Evolutionary conservation across 2,329 filamentous ascomycete species (phyloP).

Genomic region (Sclerotinia subarctica): DNA sequence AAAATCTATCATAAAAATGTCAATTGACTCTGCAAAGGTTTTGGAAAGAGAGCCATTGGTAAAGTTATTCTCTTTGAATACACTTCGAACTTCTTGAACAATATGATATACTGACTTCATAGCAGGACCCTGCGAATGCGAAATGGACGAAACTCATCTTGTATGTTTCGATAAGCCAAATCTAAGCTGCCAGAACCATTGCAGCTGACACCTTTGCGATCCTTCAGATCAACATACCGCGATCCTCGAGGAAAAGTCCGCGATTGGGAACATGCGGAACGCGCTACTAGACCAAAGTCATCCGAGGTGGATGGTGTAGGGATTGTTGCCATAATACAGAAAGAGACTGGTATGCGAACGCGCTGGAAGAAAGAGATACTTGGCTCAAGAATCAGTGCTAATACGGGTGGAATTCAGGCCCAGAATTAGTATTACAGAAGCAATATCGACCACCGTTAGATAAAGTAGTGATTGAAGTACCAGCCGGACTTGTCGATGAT

Average conservation of each 20-base stretch:
- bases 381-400: background rate
- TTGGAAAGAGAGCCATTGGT: slow-evolving; percentile 18
- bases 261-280: slow-evolving; percentile 70
- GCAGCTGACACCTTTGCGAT: slow-evolving; percentile 8
- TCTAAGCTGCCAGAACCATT: background rate
- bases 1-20: background rate
- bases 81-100: background rate
- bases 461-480: slow-evolving; percentile 59
- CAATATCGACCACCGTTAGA: slow-evolving; percentile 63
- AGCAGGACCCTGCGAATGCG: slow-evolving; percentile 44
- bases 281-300: slow-evolving; percentile 61
- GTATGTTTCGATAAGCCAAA: slow-evolving; percentile 39
- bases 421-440: slow-evolving; percentile 62
- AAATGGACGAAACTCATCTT: slow-evolving; percentile 59
- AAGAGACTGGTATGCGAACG: slow-evolving; percentile 43
- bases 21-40: slow-evolving; percentile 11
- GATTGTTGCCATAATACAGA: slow-evolving; percentile 66
- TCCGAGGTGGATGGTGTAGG: slow-evolving; percentile 69
- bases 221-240: slow-evolving; percentile 56
- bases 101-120: slow-evolving; percentile 3
- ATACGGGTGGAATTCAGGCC: slow-evolving; percentile 36
- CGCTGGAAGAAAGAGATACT: background rate
- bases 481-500: slow-evolving; percentile 61
- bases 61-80: background rate
- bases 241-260: slow-evolving; percentile 58